Conservation (phyloP, 2,329 filamentous ascomycete species). For the Colletotrichum camelliae region DNA sequence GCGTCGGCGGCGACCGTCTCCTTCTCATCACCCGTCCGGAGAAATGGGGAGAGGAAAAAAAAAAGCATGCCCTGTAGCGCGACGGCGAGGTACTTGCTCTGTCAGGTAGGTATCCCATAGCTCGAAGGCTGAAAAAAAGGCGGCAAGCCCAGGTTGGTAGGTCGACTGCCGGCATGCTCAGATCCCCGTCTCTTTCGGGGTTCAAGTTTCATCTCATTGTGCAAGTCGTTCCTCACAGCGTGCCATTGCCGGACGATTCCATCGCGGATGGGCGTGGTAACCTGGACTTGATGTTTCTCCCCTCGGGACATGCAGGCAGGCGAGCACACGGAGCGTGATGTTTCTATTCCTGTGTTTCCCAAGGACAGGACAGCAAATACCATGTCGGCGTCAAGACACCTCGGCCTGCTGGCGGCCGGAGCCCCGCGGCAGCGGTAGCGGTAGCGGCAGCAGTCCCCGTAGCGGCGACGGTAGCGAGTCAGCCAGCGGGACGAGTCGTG, state of each 20-base stretch:
- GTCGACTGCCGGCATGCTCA: slow-evolving; percentile 18
- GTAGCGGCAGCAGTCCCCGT: neutral
- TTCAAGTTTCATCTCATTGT: slow-evolving; percentile 21
- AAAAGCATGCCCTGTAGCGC: neutral
- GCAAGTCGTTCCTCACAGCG: slow-evolving; percentile 16
- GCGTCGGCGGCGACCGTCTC: slow-evolving; percentile 3
- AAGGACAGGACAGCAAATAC: neutral
- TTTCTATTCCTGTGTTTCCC: slow-evolving; percentile 19
- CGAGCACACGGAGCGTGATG: slow-evolving; percentile 8
- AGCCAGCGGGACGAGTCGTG: neutral
- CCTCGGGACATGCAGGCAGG: neutral
- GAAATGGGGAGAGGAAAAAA: neutral
- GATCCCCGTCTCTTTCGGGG: slow-evolving; percentile 12
- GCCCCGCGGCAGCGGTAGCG: neutral
- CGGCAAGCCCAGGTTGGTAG: neutral
- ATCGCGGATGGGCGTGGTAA: neutral
- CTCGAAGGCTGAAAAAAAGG: neutral
- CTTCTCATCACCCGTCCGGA: neutral
- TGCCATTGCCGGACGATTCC: slow-evolving; percentile 17
- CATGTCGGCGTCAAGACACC: slow-evolving; percentile 5
- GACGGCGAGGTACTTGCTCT: neutral
- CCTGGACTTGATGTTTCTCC: slow-evolving; percentile 9
- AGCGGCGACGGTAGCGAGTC: neutral
- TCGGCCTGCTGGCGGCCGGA: slow-evolving; percentile 3
- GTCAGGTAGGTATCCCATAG: neutral